Evolutionary conservation across 2,329 filamentous ascomycete species (phyloP), one percentile per base, ranked within the genome.

Genomic region (Pseudogymnoascus sp.): DNA sequence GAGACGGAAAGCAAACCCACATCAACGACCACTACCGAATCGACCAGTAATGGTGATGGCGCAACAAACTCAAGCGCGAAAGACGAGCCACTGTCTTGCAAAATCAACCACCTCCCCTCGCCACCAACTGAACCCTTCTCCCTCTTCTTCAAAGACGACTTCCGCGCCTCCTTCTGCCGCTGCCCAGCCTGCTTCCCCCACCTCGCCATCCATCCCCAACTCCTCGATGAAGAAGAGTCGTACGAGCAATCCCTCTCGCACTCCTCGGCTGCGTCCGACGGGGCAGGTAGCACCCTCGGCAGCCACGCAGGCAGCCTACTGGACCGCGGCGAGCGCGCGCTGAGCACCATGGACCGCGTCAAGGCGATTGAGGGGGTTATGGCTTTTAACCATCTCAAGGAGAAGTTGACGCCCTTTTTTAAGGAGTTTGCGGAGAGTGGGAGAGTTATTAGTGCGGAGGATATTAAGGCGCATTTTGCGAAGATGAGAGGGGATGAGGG

Each of bases 401-500:
- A 97, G 72, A 93, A 93, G 73, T 86, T 99, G n/a, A 96, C 93
- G 79, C 87, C 88, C 0, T 97, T 99, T 74, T 85, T 99, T 71
- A 87, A 93, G 76, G 89, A 96, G 47, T 99, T 96, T 74, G 95
- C 95, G 0, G 91, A 97, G 73, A 96, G 88, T 67, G 93, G 93
- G 0, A 80, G 90, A 75, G 87, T 90, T 0, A 93, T 99, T 21
- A 88, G 91, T 1, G 93, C 93, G 0, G 95, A 99, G 73, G 93
- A 97, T 76, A 95, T 99, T 76, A 99, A 97, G 76, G 85, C 85
- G 1, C 96, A 97, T 74, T 99, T 99, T 82, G 93, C 93, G 61
- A 93, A 95, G 78, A 77, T 99, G 69, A 84, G 95, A 67, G 95
- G 95, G 64, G 95, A 97, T 75, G 90, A 91, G 50, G 79, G 89